Base-by-base conservation (phyloP, 2,329 filamentous ascomycete genomes). In the Xylaria sp. region DNA sequence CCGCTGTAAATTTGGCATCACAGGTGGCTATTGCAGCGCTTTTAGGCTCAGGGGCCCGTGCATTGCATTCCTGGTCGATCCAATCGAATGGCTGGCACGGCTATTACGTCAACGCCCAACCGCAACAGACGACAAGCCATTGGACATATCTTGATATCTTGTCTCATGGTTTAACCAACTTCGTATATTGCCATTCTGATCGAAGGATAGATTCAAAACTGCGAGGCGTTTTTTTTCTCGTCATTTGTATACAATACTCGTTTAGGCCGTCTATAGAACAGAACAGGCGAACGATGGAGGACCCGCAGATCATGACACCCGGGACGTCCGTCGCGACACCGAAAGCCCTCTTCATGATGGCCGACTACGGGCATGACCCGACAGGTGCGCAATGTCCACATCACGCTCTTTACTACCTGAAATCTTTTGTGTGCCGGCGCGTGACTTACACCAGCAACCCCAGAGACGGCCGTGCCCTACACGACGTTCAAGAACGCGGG, bases 341-440 rank as follows among this genome's bases (percentile, higher is more conserved):
- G 2, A 78, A 76, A 57, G 74, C 74, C 20, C 62, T 80, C 38
- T 74, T 82, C 40, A 60, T 80, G 48, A 81, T 82, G 78, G 74
- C 79, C 39, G 79, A 83, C 61, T 81, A 82, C 56, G 79, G 79
- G 40, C 78, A 82, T 60, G 80, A 83, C 59, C 80, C 80, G 2
- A 82, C 79, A 41, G 78, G 80, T 81, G 58, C 38, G 59, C 46
- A 17, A 40, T 11, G 16, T 24, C 26, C 41, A 39, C 39, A 39
- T 8, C 7, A 38, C 17, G 39, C 19, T 38, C 5, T 21, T 21
- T n/a, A 42, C 7, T 1, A 19, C 24, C n/a, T n/a, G 40, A 20
- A 24, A n/a, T 44, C 18, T n/a, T n/a, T 24, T 19, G 26, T 9
- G 19, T 18, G 16, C 26, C n/a, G n/a, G 42, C 20, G 44, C 8